Conservation (phyloP, 148 eudicot genomes). For the Vaccinium darrowii region DNA sequence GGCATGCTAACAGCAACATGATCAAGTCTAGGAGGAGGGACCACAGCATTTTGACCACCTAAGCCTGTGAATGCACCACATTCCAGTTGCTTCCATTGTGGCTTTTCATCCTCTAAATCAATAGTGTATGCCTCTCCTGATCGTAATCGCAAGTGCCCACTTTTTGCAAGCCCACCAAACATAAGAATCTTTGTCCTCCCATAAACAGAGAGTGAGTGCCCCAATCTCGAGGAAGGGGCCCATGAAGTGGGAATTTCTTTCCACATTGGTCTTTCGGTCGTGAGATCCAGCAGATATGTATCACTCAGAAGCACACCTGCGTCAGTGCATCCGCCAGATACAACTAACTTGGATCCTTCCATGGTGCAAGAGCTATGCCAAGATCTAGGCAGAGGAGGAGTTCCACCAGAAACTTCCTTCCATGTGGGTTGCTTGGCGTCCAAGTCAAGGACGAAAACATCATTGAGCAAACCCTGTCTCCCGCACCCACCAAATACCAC, state of each 20-base stretch:
- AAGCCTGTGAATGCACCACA: conserved; percentile 54
- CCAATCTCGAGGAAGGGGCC: conserved; percentile 74
- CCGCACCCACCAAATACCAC: conserved; percentile 86
- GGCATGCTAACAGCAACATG: conserved; percentile 87
- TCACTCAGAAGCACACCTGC: conserved; percentile 82
- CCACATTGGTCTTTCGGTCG: conserved; percentile 61
- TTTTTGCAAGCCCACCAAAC: conserved; percentile 84
- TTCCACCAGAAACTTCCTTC: conserved; percentile 63
- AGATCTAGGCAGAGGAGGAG: conserved; percentile 76
- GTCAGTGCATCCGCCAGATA: conserved; percentile 86
- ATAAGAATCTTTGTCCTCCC: conserved; percentile 64
- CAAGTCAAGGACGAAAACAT: conserved; percentile 74
- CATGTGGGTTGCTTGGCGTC: conserved; percentile 85
- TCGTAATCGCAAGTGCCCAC: conserved; percentile 59
- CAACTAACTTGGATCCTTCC: conserved; percentile 80
- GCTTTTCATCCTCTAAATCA: conserved; percentile 55
- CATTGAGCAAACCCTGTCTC: conserved; percentile 68
- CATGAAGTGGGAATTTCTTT: conserved; percentile 64
- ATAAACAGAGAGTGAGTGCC: conserved; percentile 77
- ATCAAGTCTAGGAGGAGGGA: conserved; percentile 83
- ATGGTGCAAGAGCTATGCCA: conserved; percentile 93
- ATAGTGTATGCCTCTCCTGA: conserved; percentile 76
- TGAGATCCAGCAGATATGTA: conserved; percentile 62
- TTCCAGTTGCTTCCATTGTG: conserved; percentile 60
- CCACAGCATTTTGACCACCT: conserved; percentile 50